Evolutionary conservation across 208 protist species (phyloP).

Genomic region (Naegleria gruberi): DNA sequence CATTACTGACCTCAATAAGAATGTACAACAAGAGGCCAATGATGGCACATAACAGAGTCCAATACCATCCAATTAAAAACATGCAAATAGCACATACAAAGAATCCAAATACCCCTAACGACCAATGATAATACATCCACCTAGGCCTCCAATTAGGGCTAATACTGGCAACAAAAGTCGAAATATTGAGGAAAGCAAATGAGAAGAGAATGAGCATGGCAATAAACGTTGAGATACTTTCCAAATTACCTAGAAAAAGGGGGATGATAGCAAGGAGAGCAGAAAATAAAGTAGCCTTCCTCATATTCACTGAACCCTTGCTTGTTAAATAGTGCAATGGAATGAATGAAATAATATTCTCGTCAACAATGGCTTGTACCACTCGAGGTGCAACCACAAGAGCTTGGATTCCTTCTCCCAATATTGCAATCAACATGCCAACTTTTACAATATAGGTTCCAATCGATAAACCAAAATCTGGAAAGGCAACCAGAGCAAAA

Average conservation of each 20-base stretch:
- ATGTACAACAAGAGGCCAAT: neutral
- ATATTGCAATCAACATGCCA: conserved; percentile 32
- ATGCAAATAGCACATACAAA: conserved; percentile 33
- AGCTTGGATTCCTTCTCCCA: conserved; percentile 37
- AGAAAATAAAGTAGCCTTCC: conserved; percentile 34
- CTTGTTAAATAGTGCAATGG: neutral
- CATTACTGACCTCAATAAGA: neutral
- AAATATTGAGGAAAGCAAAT: conserved; percentile 47
- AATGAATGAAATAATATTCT: conserved; percentile 50
- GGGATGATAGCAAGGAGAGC: conserved; percentile 41
- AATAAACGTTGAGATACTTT: conserved; percentile 47
- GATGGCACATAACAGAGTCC: neutral
- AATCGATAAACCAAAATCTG: neutral
- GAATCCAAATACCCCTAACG: conserved; percentile 32
- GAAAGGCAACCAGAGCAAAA: conserved; percentile 22
- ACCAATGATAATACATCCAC: conserved; percentile 39
- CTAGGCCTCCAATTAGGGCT: conserved; percentile 37
- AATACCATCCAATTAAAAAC: conserved; percentile 35
- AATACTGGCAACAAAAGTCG: conserved; percentile 37
- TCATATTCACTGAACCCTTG: conserved; percentile 31
- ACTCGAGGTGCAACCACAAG: conserved; percentile 51
- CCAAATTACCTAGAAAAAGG: conserved; percentile 39
- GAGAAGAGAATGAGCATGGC: conserved; percentile 47
- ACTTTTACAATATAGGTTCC: neutral
- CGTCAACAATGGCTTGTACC: conserved; percentile 41